These are phyloP conservation scores for Naegleria lovaniensis DNA, from an alignment of 208 protist genomes.

Conservation along the genomic window DNA sequence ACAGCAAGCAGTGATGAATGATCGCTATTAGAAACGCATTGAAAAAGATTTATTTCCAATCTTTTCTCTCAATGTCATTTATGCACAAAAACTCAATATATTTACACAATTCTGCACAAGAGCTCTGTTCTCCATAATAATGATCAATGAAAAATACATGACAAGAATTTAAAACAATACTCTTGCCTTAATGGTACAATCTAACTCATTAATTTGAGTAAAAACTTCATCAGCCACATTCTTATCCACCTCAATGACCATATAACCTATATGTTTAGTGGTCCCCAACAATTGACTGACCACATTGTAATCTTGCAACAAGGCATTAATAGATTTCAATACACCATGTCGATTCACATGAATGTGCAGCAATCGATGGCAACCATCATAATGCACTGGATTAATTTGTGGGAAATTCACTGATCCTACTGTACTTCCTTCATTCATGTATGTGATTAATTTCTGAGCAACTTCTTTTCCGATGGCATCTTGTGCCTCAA, in stretches of 20 bases:
- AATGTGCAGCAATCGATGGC: slow-evolving; percentile 74
- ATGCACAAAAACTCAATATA: too few relatives aligned
- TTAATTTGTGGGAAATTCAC: slow-evolving; percentile 81
- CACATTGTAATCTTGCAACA: slow-evolving; percentile 61
- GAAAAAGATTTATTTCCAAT: too few relatives aligned
- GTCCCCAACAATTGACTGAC: slow-evolving; percentile 44
- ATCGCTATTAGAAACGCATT: too few relatives aligned
- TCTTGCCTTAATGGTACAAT: slow-evolving; percentile 41
- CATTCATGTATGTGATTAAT: slow-evolving; percentile 71
- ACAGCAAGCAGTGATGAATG: too few relatives aligned
- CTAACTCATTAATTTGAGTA: slow-evolving; percentile 39
- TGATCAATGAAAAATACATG: too few relatives aligned
- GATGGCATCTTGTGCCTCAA: slow-evolving; percentile 79
- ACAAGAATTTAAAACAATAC: slow-evolving; percentile 44
- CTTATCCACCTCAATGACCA: slow-evolving; percentile 48
- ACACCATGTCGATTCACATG: slow-evolving; percentile 82
- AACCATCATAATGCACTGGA: slow-evolving; percentile 20
- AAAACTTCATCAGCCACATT: slow-evolving; percentile 45
- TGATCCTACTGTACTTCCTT: slow-evolving; percentile 62
- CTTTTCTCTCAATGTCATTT: too few relatives aligned
- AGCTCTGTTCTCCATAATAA: too few relatives aligned
- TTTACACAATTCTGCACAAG: too few relatives aligned
- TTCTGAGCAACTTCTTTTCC: slow-evolving; percentile 72
- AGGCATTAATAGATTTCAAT: slow-evolving; percentile 71
- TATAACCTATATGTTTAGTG: slow-evolving; percentile 47